Conservation (phyloP, 306 rosid genomes). For the Urtica urens region DNA sequence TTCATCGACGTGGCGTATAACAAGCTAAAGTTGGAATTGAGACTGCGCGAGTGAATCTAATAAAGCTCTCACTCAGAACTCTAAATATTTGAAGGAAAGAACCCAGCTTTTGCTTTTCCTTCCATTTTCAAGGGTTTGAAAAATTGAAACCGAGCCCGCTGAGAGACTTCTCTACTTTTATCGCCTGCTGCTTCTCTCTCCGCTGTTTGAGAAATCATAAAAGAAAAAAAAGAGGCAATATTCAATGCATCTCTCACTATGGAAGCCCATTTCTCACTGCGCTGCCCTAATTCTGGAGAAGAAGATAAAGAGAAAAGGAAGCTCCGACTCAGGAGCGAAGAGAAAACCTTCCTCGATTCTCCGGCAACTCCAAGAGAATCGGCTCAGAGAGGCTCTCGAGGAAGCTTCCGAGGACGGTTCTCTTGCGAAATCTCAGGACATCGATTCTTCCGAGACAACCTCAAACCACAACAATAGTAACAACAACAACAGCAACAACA, state of each 20-base stretch:
- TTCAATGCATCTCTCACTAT: constrained; percentile 85
- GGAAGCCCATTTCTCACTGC: constrained; percentile 97
- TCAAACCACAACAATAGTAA: neutral
- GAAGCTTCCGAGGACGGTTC: constrained; percentile 96
- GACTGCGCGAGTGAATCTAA: constrained; percentile 14
- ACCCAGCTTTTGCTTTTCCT: constrained; percentile 22
- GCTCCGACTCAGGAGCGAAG: constrained; percentile 30
- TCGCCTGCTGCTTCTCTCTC: no score
- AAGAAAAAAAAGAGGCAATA: constrained; percentile 1
- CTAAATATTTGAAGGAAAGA: constrained; percentile 13
- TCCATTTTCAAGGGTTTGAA: constrained; percentile 1
- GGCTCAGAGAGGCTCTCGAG: constrained; percentile 92
- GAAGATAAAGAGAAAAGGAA: constrained; percentile 58
- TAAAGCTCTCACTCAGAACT: constrained; percentile 14
- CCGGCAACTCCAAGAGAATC: constrained; percentile 74
- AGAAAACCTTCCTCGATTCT: constrained; percentile 63
- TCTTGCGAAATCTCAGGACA: constrained; percentile 62
- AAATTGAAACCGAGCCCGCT: constrained; percentile 7
- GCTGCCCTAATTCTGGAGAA: constrained; percentile 82
- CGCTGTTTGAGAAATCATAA: neutral
- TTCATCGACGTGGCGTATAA: constrained; percentile 13
- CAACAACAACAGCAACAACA: constrained; percentile 16
- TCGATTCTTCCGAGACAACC: constrained; percentile 69
- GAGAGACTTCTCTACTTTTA: no score
- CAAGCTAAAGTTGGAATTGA: constrained; percentile 10